Conservation (phyloP, 1,284 basidiomycete species). For the Ustilago shanxiensis region DNA sequence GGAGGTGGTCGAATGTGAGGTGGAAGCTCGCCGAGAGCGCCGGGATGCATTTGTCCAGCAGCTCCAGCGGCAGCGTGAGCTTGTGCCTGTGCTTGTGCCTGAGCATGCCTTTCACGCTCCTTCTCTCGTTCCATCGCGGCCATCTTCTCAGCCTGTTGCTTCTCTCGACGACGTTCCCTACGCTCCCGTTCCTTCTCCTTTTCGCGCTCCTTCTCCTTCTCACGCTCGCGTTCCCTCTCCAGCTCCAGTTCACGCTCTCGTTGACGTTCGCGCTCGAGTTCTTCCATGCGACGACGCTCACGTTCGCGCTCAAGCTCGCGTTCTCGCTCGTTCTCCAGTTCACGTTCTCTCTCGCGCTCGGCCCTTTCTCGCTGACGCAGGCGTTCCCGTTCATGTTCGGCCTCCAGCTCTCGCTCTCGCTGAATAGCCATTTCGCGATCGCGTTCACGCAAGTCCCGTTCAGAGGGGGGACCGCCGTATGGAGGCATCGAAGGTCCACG, state of each 20-base stretch:
- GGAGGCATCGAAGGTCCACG: constrained; percentile 40
- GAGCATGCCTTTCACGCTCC: constrained; percentile 38
- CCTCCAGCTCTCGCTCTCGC: constrained; percentile 32
- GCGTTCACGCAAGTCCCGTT: constrained; percentile 32
- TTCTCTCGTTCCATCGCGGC: constrained; percentile 44
- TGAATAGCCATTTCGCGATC: constrained; percentile 37
- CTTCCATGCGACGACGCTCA: constrained; percentile 28
- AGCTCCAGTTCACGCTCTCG: constrained; percentile 28
- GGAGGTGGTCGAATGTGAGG: constrained; percentile 39
- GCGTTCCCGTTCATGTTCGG: constrained; percentile 33
- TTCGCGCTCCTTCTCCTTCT: constrained; percentile 38
- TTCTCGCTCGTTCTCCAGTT: constrained; percentile 31
- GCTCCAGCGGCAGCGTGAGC: constrained; percentile 42
- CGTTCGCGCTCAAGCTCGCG: constrained; percentile 35
- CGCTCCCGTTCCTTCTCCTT: constrained; percentile 47
- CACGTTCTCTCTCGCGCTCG: constrained; percentile 24
- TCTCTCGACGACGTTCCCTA: constrained; percentile 42
- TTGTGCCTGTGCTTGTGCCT: constrained; percentile 41
- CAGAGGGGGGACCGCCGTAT: constrained; percentile 24
- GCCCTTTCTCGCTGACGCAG: constrained; percentile 24
- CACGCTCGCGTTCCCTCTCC: constrained; percentile 40
- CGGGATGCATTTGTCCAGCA: constrained; percentile 28
- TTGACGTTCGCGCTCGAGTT: constrained; percentile 36
- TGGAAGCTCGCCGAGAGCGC: constrained; percentile 34
- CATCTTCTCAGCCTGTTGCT: constrained; percentile 51